Base-by-base conservation (phyloP, 139 green algal species). In the Eudorina sp. region DNA sequence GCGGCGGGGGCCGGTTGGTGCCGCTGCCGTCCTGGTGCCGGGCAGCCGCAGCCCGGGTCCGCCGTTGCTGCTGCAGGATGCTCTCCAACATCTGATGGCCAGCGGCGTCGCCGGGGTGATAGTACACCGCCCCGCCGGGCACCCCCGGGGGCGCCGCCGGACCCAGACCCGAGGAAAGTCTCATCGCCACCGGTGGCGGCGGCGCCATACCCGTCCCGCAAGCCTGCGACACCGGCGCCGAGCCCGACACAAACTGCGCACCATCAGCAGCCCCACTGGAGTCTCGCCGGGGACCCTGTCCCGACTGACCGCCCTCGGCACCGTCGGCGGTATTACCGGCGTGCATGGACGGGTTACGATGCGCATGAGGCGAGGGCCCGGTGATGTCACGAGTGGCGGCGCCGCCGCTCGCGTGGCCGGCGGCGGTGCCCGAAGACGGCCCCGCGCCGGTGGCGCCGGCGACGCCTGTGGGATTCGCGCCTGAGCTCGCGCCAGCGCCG, bases 31-130 rank as follows among this genome's bases (percentile, higher is more conserved):
- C 80, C 16, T 46, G 55, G 36, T 77, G 80, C 40, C 31, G 82
- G 23, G 23, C 25, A 36, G 53, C n/a, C 18, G n/a, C n/a, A 27
- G 5, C 82, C 23, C 66, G 82, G 0, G 66, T 29, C 5, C 60
- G 46, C 34, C 64, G 82, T 34, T 88, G 82, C 82, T 79, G 66
- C 82, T 58, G 66, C 46, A 88, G 48, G 21, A 88, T 88, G 43
- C 31, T 45, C 25, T 69, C 66, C 7, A 88, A 31, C 48, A 79
- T 34, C 45, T 68, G 45, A 29, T 88, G 82, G 21, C 64, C 66
- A 31, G 66, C 64, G 0, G 81, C 14, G 16, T 79, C 66, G 46
- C 64, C 64, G 27, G 64, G 82, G 21, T 70, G 31, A 46, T 79
- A 88, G 46, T 55, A 88, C 82, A 53, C 46, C 2, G 3, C 64